These are phyloP conservation scores for Colletotrichum theobromicola DNA, from an alignment of 2,329 filamentous ascomycete genomes.

Conservation along the genomic window DNA sequence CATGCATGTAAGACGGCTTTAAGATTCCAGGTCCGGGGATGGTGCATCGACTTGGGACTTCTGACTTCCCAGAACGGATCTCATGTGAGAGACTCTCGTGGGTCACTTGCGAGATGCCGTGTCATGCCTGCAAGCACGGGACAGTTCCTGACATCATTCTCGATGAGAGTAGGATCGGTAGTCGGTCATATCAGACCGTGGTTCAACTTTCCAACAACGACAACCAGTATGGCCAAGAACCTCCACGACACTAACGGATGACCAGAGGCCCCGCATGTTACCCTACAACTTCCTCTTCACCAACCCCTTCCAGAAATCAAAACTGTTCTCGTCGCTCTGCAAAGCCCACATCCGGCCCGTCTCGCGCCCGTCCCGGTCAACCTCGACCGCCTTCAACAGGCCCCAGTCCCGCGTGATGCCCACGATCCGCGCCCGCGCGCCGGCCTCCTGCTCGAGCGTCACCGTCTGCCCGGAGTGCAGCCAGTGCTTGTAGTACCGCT, in stretches of 20 bases:
- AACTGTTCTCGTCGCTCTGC: conserved; percentile 97
- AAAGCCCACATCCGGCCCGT: conserved; percentile 83
- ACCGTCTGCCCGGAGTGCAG: conserved; percentile 77
- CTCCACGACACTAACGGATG: too few species aligned
- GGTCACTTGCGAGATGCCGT: neutral
- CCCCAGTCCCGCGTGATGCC: conserved; percentile 95
- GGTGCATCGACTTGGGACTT: neutral
- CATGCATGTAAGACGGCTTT: neutral
- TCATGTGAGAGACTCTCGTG: neutral
- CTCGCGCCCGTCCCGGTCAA: conserved; percentile 72
- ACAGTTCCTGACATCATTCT: neutral
- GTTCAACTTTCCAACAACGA: neutral
- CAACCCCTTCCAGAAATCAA: conserved; percentile 93
- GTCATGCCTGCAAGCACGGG: neutral
- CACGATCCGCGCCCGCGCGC: conserved; percentile 75
- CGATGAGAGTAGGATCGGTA: neutral
- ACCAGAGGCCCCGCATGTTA: neutral
- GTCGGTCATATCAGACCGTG: rapidly evolving
- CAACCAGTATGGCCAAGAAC: too few species aligned
- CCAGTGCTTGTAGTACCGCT: conserved; percentile 83
- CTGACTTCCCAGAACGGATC: neutral
- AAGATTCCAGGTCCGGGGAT: neutral
- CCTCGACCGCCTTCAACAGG: conserved; percentile 82
- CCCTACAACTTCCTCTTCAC: conserved; percentile 76
- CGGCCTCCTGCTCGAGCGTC: conserved; percentile 81